Base-by-base conservation (phyloP, 345 rosid genomes). In the Fremontodendron californicum region DNA sequence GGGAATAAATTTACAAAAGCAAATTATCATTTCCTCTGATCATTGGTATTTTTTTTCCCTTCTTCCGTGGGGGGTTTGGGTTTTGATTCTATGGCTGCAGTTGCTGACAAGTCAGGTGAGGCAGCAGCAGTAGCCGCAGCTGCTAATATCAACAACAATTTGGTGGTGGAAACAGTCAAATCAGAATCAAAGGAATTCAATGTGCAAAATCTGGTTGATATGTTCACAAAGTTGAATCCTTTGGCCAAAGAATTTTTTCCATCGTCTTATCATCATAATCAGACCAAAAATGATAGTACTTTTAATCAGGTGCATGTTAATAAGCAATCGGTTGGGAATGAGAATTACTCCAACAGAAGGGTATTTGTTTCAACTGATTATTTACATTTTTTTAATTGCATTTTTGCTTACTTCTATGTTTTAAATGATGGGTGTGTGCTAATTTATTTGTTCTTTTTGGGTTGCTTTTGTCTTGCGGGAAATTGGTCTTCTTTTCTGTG, bases 211-310 rank as follows among this genome's bases (percentile, higher is more conserved):
- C 90, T 93, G 77, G 96, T 93, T 75, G 94, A 90, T 3, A 90
- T 91, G 84, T 88, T 93, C 86, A 91, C 94, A 76, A 93, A 90
- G 84, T 82, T 93, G 87, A 93, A 93, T 82, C 97, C 97, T 83
- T 79, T 78, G 82, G 97, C 97, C 1, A 90, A 93, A 77, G 97
- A 93, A 79, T 93, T 93, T 78, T 74, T 93, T 73, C 97, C 97
- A 74, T 91, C 95, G 40, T 84, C 86, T 71, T 81, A 80, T 73
- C 78, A 78, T 61, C 78, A 75, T 60, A 77, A 81, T 39, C 67
- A 68, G 31, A 80, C 16, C 5, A 82, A 84, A 40, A 54, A 81
- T 33, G 52, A 74, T 71, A 77, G 79, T 42, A 83, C 82, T 74
- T 86, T 89, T 75, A 71, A 51, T 51, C 61, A 31, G 75, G 40